These are phyloP conservation scores for Xylaria sp. DNA, from an alignment of 2,329 filamentous ascomycete genomes.

Conservation along the genomic window DNA sequence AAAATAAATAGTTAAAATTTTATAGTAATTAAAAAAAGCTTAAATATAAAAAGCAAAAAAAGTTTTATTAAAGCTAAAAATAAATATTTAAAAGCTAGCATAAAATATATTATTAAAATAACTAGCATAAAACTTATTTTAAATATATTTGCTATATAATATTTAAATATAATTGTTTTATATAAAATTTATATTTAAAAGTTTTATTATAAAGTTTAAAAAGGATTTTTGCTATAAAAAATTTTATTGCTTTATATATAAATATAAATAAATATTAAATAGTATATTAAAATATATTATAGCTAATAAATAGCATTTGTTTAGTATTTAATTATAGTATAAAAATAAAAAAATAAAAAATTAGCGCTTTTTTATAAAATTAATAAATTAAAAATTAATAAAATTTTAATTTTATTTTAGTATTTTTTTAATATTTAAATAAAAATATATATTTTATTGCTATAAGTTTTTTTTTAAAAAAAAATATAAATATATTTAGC, in stretches of 20 bases:
- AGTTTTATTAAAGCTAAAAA: neutral
- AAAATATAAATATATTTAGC: neutral
- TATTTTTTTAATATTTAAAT: neutral
- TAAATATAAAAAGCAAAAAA: neutral
- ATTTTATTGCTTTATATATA: neutral
- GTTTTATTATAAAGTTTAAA: neutral
- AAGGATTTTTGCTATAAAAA: neutral
- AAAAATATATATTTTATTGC: neutral
- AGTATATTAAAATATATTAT: neutral
- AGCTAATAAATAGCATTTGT: neutral
- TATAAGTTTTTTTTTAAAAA: neutral
- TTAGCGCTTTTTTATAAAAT: neutral
- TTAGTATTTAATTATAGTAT: neutral
- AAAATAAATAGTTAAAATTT: neutral
- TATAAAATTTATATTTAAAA: neutral
- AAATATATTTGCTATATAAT: neutral
- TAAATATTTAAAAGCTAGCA: neutral
- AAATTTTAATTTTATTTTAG: neutral
- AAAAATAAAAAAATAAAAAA: neutral
- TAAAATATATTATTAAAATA: neutral
- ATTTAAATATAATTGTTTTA: neutral
- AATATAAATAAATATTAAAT: neutral
- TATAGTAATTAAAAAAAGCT: neutral
- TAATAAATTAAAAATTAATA: neutral
- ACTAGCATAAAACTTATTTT: neutral